These are phyloP conservation scores for Coprinopsis sp. DNA, from an alignment of 768 basidiomycete genomes.

Conservation along the genomic window DNA sequence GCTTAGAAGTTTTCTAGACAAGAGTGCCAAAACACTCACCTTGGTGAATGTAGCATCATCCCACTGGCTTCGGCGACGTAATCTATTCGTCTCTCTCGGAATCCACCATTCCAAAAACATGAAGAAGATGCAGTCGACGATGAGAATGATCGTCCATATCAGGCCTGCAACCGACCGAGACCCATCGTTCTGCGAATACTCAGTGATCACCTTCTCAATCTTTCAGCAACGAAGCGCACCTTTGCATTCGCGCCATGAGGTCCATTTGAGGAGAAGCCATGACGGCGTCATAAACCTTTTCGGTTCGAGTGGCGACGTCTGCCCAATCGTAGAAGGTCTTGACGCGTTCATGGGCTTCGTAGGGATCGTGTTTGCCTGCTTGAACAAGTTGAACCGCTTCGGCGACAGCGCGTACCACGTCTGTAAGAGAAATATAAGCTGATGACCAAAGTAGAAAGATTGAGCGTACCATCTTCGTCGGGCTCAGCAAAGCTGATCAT, in stretches of 20 bases:
- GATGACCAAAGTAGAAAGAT: conserved; percentile 1
- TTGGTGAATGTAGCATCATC: conserved; percentile 35
- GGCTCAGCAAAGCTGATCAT: conserved; percentile 96
- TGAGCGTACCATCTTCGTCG: conserved; percentile 79
- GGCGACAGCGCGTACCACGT: conserved; percentile 78
- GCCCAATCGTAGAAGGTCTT: conserved; percentile 86
- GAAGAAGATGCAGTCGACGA: conserved; percentile 89
- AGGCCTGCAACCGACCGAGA: conserved; percentile 79
- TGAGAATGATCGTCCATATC: conserved; percentile 83
- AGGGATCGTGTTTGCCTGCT: conserved; percentile 67
- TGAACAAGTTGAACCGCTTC: conserved; percentile 72
- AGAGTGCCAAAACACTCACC: conserved; percentile 22
- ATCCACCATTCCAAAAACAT: conserved; percentile 78
- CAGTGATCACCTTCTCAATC: not conserved
- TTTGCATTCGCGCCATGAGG: conserved; percentile 71
- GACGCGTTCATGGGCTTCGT: conserved; percentile 70
- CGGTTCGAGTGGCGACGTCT: conserved; percentile 74
- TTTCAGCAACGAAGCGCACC: conserved; percentile 39
- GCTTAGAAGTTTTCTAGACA: not conserved
- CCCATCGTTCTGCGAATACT: conserved; percentile 55
- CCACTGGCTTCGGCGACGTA: conserved; percentile 68
- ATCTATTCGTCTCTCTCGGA: conserved; percentile 74
- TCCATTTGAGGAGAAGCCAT: conserved; percentile 56
- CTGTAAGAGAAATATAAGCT: conserved; percentile 36
- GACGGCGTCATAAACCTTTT: conserved; percentile 73